Evolutionary conservation across 495 filamentous ascomycete species (phyloP).

Genomic region (Usnea hakonensis): DNA sequence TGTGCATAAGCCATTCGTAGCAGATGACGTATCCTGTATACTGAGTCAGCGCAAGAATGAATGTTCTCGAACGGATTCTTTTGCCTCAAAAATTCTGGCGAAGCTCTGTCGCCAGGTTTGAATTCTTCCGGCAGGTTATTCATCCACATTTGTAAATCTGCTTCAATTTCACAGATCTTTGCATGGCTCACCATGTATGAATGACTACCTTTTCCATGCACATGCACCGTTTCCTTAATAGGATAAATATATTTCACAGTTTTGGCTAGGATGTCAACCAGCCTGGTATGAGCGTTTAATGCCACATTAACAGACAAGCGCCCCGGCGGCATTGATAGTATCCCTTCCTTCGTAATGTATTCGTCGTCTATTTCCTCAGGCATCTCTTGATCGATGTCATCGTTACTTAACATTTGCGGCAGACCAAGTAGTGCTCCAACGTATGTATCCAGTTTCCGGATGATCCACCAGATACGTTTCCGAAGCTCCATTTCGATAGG

Average conservation of each 20-base stretch:
- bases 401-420: conserved; percentile 72
- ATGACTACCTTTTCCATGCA: conserved; percentile 44
- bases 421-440: conserved; percentile 83
- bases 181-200: conserved; percentile 83
- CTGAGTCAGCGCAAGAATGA: conserved; percentile 20
- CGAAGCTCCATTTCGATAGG: conserved; percentile 79
- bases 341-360: conserved; percentile 71
- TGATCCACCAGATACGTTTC: conserved; percentile 81
- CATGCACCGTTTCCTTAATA: conserved; percentile 56
- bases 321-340: conserved; percentile 67
- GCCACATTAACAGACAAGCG: conserved; percentile 68
- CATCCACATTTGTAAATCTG: conserved; percentile 77
- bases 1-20: conserved; percentile 83
- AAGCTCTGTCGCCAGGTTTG: conserved; percentile 66
- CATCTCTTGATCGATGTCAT: conserved; percentile 87
- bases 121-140: conserved; percentile 67
- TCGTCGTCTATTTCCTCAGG: conserved; percentile 85
- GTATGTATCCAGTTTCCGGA: conserved; percentile 91
- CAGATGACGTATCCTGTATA: conserved; percentile 70
- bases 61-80: conserved; percentile 19
- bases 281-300: conserved; percentile 72
- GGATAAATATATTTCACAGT: conserved; percentile 88
- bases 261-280: conserved; percentile 74
- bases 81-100: conserved; percentile 68
- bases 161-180: conserved; percentile 83